These are phyloP conservation scores for Pyrenophora seminiperda DNA, from an alignment of 2,329 filamentous ascomycete genomes.

Conservation along the genomic window DNA sequence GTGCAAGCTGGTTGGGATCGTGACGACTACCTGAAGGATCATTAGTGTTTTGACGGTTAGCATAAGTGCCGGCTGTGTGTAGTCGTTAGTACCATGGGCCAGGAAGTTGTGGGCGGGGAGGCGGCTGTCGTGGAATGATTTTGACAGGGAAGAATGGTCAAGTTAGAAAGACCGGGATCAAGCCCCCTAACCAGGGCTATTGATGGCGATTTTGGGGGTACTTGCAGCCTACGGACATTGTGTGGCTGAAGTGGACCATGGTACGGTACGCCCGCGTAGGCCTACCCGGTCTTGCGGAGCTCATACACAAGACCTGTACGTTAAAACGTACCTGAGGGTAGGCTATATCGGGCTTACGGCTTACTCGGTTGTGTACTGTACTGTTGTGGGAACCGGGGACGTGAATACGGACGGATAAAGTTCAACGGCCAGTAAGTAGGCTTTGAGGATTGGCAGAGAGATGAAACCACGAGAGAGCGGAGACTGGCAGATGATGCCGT, in stretches of 20 bases:
- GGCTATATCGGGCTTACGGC: conserved; percentile 9
- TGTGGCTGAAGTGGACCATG: conserved; percentile 13
- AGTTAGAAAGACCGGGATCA: conserved; percentile 5
- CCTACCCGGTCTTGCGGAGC: conserved; percentile 17
- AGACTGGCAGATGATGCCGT: conserved; percentile 15
- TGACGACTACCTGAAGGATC: conserved; percentile 15
- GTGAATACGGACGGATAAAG: conserved; percentile 13
- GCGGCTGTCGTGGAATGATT: conserved; percentile 9
- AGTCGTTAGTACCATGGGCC: conserved; percentile 6
- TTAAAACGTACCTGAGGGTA: conserved; percentile 10
- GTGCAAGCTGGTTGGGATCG: conserved; percentile 5
- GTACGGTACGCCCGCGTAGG: conserved; percentile 18
- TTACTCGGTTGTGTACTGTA: conserved; percentile 18
- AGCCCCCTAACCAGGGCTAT: conserved; percentile 1
- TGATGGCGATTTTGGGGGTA: conserved; percentile 5
- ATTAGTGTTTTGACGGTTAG: conserved; percentile 16
- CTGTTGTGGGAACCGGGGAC: too few relatives aligned
- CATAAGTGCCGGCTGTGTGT: conserved; percentile 13
- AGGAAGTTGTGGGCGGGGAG: conserved; percentile 11
- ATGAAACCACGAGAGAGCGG: conserved; percentile 23
- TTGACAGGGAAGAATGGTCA: conserved; percentile 8
- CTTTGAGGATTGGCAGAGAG: conserved; percentile 12
- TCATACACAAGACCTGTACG: too few relatives aligned
- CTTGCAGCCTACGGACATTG: conserved; percentile 18
- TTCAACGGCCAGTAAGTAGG: conserved; percentile 6